Evolutionary conservation across 2,329 filamentous ascomycete genomes (phyloP).

Genomic region (Trichoderma semiorbis): DNA sequence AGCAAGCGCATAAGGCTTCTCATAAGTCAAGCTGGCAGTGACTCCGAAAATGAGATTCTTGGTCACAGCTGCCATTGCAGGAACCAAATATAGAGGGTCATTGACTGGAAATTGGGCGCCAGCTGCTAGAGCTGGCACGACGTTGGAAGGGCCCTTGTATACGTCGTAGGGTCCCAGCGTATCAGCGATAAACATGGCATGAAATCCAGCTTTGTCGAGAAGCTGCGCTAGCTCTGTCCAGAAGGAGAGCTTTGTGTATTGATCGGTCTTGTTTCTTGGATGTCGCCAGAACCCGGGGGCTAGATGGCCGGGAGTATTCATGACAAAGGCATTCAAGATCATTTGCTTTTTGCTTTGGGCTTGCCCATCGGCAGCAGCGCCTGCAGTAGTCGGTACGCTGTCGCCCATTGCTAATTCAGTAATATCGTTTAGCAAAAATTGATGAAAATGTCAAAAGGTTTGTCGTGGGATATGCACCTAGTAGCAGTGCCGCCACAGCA

Average conservation of each 20-base stretch:
- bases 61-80: constrained; percentile 64
- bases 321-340: constrained; percentile 15
- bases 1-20: constrained; percentile 59
- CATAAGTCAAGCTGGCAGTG: constrained; percentile 60
- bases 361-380: not conserved
- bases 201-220: constrained; percentile 59
- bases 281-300: constrained; percentile 16
- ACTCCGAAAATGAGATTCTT: constrained; percentile 62
- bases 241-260: constrained; percentile 55
- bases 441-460: not conserved
- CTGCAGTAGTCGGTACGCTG: not conserved
- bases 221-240: constrained; percentile 63
- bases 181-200: constrained; percentile 63
- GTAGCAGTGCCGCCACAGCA: not conserved
- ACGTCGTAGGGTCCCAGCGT: constrained; percentile 63
- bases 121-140: constrained; percentile 50
- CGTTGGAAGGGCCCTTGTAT: constrained; percentile 56
- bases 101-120: constrained; percentile 64
- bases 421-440: not conserved
- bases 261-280: constrained; percentile 46
- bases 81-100: constrained; percentile 57
- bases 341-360: constrained; percentile 13
- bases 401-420: not conserved
- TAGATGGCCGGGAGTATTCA: constrained; percentile 12
- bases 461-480: not conserved